Conservation (phyloP, 495 filamentous ascomycete species). For the Talaromyces trachyspermus region DNA sequence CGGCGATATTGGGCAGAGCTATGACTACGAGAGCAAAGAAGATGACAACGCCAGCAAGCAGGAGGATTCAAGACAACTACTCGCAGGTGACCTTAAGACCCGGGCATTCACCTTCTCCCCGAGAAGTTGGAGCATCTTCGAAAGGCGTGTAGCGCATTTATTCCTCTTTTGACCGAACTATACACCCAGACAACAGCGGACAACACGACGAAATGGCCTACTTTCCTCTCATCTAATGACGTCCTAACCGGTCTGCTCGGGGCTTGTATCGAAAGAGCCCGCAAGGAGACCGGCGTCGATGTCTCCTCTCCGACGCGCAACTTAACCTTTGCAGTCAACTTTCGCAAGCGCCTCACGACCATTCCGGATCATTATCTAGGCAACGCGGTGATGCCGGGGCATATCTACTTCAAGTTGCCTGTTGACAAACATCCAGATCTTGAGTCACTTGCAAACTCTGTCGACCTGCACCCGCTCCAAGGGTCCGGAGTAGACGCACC, state of each 20-base stretch:
- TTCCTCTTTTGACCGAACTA: no score
- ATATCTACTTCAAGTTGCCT: background rate
- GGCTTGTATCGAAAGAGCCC: no score
- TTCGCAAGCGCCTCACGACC: conserved; percentile 6
- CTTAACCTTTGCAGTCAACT: background rate
- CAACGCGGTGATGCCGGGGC: conserved; percentile 5
- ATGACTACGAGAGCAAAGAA: conserved; percentile 3
- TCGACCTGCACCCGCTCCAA: no score
- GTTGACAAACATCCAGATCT: no score
- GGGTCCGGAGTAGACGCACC: background rate
- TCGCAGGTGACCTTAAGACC: background rate
- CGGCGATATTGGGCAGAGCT: conserved; percentile 3
- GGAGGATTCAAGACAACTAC: conserved; percentile 5
- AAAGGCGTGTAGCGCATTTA: conserved; percentile 3
- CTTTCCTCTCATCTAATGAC: no score
- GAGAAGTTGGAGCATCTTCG: conserved; percentile 4
- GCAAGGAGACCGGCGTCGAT: no score
- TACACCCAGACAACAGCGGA: no score
- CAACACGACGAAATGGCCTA: no score
- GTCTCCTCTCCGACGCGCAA: background rate
- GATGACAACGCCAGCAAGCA: conserved; percentile 6
- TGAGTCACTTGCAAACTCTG: no score
- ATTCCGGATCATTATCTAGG: conserved; percentile 9
- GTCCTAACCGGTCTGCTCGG: no score
- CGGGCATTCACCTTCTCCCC: background rate